Evolutionary conservation across 2,329 filamentous ascomycete species (phyloP), one percentile per base, ranked within the genome.

Genomic region (Tolypocladium ovalisporum): DNA sequence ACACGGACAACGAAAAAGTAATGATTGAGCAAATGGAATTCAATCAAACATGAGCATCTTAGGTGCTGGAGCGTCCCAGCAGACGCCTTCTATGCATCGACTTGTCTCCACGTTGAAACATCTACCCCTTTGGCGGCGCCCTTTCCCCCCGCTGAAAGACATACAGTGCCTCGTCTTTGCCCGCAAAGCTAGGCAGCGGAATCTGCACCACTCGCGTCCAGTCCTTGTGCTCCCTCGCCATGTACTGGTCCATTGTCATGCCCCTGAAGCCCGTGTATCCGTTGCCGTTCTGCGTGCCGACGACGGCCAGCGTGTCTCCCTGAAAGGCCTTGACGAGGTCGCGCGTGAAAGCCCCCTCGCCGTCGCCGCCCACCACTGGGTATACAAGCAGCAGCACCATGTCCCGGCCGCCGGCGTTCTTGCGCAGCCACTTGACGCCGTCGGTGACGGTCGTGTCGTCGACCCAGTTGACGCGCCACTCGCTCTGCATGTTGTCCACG

Each of bases 151-250:
- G 68, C 63, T 80, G 76, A 62, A 87, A 90, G 24, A 89, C 78
- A 70, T 85, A 90, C 57, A 90, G 65, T 0, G 84, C 87, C 71
- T 91, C 87, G 64, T 91, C 88, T 69, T 90, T 90, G 34, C 85
- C 87, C 3, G 86, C 83, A 70, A 90, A 90, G 68, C 85, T 89
- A 27, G 87, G 87, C 66, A 91, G 68, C 4, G 87, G 79, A 60
- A 90, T 76, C 72, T 87, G 84, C 17, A 82, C 76, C 2, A 81
- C 75, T 68, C 81, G 79, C 54, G 78, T 76, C 80, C 84, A 90
- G 1, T 74, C 75, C 32, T 66, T 68, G 63, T 82, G 77, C 65
- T 86, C 80, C 53, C 68, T 72, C 59, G 71, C 78, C 73, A 90
- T 84, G 74, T 83, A 90, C 65, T 85, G 78, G 63, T 85, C 85